Percentiles rank a stretch among this genome's conserved stretches.
Conservation (phyloP, 345 rosid species). For the Gossypium herbaceum region DNA sequence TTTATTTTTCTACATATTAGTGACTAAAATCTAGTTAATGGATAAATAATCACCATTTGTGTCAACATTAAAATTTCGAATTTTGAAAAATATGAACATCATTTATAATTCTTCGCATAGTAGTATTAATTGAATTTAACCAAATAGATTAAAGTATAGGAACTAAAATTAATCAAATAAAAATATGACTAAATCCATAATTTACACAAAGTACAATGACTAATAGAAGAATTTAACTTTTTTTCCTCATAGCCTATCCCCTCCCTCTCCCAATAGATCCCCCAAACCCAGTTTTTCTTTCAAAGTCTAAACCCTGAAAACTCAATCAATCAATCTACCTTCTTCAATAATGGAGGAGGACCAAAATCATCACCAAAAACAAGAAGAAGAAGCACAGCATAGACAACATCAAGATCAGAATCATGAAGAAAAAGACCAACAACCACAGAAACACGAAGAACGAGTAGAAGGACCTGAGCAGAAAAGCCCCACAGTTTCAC, state of each 20-base stretch:
- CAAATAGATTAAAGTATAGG: too few relatives aligned
- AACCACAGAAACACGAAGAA: background rate
- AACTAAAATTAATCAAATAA: too few relatives aligned
- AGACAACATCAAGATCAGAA: background rate
- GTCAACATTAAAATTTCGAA: too few relatives aligned
- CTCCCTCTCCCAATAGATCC: background rate
- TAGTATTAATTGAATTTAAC: too few relatives aligned
- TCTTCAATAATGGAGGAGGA: conserved; percentile 11
- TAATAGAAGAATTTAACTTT: background rate
- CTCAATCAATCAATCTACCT: background rate
- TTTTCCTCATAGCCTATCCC: background rate
- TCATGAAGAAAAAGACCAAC: background rate
- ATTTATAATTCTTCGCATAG: too few relatives aligned
- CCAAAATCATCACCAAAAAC: background rate
- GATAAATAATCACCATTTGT: too few relatives aligned
- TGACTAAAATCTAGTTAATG: too few relatives aligned
- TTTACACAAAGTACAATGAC: too few relatives aligned
- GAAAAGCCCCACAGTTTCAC: background rate
- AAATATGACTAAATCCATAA: too few relatives aligned
- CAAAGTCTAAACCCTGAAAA: background rate
- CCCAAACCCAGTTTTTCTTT: background rate
- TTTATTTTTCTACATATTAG: too few relatives aligned
- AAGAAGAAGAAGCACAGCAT: background rate
- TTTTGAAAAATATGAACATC: too few relatives aligned
- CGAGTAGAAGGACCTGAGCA: background rate